phyloP scores from a whole-genome alignment of 116 monocot species.

The Cymodocea nodosa region DNA sequence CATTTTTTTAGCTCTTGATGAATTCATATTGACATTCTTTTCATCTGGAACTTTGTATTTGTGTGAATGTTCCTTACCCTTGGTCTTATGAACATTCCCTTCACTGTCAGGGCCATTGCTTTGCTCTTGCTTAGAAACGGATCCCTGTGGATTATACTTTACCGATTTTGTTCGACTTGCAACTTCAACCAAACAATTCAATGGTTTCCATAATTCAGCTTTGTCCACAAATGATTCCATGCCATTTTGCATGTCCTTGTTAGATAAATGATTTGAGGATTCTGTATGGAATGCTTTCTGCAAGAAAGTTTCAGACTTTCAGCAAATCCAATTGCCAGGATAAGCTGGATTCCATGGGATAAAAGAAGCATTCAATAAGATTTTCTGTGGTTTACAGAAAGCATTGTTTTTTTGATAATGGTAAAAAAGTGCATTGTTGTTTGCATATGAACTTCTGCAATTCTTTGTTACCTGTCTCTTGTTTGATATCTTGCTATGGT shows the following conservation, averaged over 20 bases:
- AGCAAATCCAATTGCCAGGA: too few relatives aligned
- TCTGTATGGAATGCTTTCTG: slow-evolving; percentile 52
- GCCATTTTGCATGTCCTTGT: slow-evolving; percentile 33
- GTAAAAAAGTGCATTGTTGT: not conserved
- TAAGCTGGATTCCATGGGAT: too few relatives aligned
- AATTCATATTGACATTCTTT: slow-evolving; percentile 15
- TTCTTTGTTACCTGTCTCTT: slow-evolving; percentile 37
- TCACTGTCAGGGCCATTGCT: slow-evolving; percentile 28
- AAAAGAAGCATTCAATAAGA: too few relatives aligned
- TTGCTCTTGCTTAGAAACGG: slow-evolving; percentile 40
- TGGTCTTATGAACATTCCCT: slow-evolving; percentile 20
- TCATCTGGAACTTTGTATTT: slow-evolving; percentile 48
- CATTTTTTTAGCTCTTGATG: slow-evolving; percentile 32
- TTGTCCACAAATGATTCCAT: slow-evolving; percentile 29
- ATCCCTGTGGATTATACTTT: slow-evolving; percentile 30
- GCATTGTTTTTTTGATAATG: not conserved
- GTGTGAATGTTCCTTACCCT: slow-evolving; percentile 17
- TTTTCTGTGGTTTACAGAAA: too few relatives aligned
- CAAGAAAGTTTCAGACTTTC: not conserved
- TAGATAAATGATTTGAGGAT: slow-evolving; percentile 17
- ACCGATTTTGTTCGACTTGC: slow-evolving; percentile 54
- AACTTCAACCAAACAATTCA: slow-evolving; percentile 82
- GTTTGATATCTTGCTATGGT: slow-evolving; percentile 26
- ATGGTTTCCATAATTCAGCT: slow-evolving; percentile 78
- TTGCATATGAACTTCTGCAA: not conserved